A percentile compares a stretch with the other conserved stretches of the same genome.
phyloP scores from a whole-genome alignment of 208 protist species.

The Phytomonas francai region DNA sequence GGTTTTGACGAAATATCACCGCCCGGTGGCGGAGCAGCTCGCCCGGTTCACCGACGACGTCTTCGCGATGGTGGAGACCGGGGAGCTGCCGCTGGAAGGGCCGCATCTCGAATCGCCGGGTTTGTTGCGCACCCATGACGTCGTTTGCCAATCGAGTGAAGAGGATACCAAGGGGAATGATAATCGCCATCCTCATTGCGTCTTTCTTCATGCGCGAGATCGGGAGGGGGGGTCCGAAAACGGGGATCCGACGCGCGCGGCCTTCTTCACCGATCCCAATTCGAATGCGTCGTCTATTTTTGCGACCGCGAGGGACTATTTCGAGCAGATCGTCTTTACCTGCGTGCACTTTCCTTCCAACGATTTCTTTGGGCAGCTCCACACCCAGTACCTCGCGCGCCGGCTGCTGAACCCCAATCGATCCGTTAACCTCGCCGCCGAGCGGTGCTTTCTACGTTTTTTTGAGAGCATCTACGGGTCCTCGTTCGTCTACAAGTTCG shows the following conservation, averaged over 20 bases:
- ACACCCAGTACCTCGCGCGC: constrained; percentile 92
- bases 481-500: constrained; percentile 91
- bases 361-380: constrained; percentile 95
- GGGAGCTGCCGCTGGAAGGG: constrained; percentile 15
- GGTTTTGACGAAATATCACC: constrained; percentile 77
- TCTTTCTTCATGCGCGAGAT: not conserved
- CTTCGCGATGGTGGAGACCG: constrained; percentile 46
- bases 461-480: constrained; percentile 92
- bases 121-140: too few species aligned
- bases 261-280: too few species aligned
- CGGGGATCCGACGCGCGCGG: constrained; percentile 2
- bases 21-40: constrained; percentile 89
- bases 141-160: not conserved
- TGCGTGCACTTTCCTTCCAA: constrained; percentile 90
- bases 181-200: not conserved
- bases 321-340: constrained; percentile 34
- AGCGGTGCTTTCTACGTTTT: constrained; percentile 88
- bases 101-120: too few species aligned
- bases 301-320: too few species aligned
- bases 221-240: not conserved
- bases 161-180: not conserved
- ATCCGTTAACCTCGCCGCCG: constrained; percentile 61
- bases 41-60: constrained; percentile 87
- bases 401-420: constrained; percentile 87
- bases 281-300: too few species aligned